Evolutionary conservation across 2,329 filamentous ascomycete species (phyloP).

Genomic region (Tolypocladium ophioglossoides): DNA sequence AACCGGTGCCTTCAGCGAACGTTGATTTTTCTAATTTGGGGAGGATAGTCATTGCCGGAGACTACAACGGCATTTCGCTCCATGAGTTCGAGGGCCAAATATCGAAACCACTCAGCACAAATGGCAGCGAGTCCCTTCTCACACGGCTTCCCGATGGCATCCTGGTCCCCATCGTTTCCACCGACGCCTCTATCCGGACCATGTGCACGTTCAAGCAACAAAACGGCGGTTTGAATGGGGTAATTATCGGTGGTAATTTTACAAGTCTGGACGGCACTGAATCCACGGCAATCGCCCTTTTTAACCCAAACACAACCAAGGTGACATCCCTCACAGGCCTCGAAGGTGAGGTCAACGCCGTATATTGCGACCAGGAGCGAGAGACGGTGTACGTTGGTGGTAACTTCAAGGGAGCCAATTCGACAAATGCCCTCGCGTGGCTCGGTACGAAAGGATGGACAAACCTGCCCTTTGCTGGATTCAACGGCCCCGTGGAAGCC

Average conservation of each 20-base stretch:
- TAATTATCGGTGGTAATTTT: slow-evolving; percentile 91
- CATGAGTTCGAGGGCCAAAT: slow-evolving; percentile 78
- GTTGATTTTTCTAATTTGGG: slow-evolving; percentile 73
- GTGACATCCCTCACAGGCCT: slow-evolving; percentile 72
- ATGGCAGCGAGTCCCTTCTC: slow-evolving; percentile 74
- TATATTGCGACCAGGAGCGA: slow-evolving; percentile 70
- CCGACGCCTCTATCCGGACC: slow-evolving; percentile 75
- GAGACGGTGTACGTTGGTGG: slow-evolving; percentile 88
- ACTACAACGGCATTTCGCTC: slow-evolving; percentile 85
- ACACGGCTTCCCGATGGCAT: slow-evolving; percentile 76
- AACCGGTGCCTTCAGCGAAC: slow-evolving; percentile 53
- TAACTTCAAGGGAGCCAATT: slow-evolving; percentile 68
- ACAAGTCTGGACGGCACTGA: slow-evolving; percentile 72
- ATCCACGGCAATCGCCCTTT: slow-evolving; percentile 70
- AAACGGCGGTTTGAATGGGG: slow-evolving; percentile 57
- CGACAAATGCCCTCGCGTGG: slow-evolving; percentile 87
- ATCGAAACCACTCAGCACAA: slow-evolving; percentile 53
- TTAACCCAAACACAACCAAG: slow-evolving; percentile 60
- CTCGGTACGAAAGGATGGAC: slow-evolving; percentile 56
- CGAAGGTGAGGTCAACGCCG: slow-evolving; percentile 67
- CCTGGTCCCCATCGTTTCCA: slow-evolving; percentile 61
- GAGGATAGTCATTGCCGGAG: slow-evolving; percentile 73
- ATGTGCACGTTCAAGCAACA: slow-evolving; percentile 72
- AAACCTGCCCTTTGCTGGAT: slow-evolving; percentile 80
- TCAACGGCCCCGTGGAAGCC: slow-evolving; percentile 84